Evolutionary conservation across 805 yeast species (phyloP).

Genomic region (Saturnispora mendoncae): DNA sequence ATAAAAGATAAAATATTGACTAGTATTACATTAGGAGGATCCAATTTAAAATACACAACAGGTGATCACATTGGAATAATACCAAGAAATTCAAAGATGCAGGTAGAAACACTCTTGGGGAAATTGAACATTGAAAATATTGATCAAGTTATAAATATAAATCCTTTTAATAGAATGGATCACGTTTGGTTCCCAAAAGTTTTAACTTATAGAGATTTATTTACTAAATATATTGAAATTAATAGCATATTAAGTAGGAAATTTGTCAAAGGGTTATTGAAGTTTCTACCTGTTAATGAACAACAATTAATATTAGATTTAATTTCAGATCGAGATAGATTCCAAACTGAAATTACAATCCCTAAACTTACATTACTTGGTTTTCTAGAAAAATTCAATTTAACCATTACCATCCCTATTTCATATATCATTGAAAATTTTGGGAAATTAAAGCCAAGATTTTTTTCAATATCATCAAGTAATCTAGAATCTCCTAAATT

Average conservation of each 20-base stretch:
- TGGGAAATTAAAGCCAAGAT: slow-evolving; percentile 77
- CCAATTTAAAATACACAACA: slow-evolving; percentile 70
- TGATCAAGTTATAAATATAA: slow-evolving; percentile 46
- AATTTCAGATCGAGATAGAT: slow-evolving; percentile 48
- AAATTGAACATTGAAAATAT: slow-evolving; percentile 49
- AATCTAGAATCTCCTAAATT: slow-evolving; percentile 47
- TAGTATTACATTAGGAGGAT: slow-evolving; percentile 55
- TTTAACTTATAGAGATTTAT: slow-evolving; percentile 67
- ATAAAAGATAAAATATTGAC: slow-evolving; percentile 62
- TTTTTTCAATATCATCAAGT: slow-evolving; percentile 88
- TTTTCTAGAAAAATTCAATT: slow-evolving; percentile 49
- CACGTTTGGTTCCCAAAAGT: slow-evolving; percentile 56
- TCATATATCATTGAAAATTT: slow-evolving; percentile 71
- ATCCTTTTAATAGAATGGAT: slow-evolving; percentile 49
- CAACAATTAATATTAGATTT: slow-evolving; percentile 31
- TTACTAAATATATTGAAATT: slow-evolving; percentile 75
- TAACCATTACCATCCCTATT: slow-evolving; percentile 59
- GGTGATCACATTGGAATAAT: slow-evolving; percentile 93
- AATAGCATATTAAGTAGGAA: slow-evolving; percentile 83
- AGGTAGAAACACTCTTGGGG: slow-evolving; percentile 50
- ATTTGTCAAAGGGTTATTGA: slow-evolving; percentile 31
- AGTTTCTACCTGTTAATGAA: slow-evolving; percentile 26
- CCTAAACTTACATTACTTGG: slow-evolving; percentile 60
- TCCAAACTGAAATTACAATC: slow-evolving; percentile 49
- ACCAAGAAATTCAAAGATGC: slow-evolving; percentile 70